Conservation (phyloP, 768 basidiomycete genomes). For the Gautieria morchelliformis region DNA sequence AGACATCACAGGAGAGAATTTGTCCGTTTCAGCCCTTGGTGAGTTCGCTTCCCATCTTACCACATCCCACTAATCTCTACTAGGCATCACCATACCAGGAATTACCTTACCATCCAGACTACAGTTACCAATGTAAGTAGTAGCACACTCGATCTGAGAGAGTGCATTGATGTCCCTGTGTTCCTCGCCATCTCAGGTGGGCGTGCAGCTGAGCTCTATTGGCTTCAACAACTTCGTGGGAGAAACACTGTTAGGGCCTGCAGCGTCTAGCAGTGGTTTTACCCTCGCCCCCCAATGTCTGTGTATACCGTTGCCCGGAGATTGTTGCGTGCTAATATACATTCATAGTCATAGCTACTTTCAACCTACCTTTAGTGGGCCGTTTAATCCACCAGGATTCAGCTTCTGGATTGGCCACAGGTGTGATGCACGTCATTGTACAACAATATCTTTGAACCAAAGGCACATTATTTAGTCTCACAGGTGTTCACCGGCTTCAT, state of each 20-base stretch:
- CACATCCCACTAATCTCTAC: neutral
- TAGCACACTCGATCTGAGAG: neutral
- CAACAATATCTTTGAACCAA: neutral
- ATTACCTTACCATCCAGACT: constrained; percentile 54
- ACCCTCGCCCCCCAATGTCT: constrained; percentile 39
- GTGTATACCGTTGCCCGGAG: neutral
- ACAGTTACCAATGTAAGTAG: constrained; percentile 46
- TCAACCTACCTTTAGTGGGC: constrained; percentile 45
- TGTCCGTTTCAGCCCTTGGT: constrained; percentile 56
- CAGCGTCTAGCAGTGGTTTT: constrained; percentile 38
- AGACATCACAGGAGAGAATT: constrained; percentile 55
- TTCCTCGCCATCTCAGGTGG: constrained; percentile 62
- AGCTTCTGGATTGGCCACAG: constrained; percentile 37
- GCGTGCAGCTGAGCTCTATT: constrained; percentile 51
- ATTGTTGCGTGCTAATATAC: neutral
- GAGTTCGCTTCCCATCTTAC: constrained; percentile 10
- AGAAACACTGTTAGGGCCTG: constrained; percentile 49
- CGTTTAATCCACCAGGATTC: constrained; percentile 55
- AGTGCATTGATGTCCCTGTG: constrained; percentile 8
- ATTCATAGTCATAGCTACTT: constrained; percentile 26
- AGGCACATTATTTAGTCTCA: constrained; percentile 30
- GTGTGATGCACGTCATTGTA: neutral
- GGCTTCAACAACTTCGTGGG: constrained; percentile 51
- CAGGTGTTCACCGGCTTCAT: constrained; percentile 64
- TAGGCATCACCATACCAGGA: constrained; percentile 49